Conservation (phyloP, 2,329 filamentous ascomycete genomes). For the Exophiala aquamarina region DNA sequence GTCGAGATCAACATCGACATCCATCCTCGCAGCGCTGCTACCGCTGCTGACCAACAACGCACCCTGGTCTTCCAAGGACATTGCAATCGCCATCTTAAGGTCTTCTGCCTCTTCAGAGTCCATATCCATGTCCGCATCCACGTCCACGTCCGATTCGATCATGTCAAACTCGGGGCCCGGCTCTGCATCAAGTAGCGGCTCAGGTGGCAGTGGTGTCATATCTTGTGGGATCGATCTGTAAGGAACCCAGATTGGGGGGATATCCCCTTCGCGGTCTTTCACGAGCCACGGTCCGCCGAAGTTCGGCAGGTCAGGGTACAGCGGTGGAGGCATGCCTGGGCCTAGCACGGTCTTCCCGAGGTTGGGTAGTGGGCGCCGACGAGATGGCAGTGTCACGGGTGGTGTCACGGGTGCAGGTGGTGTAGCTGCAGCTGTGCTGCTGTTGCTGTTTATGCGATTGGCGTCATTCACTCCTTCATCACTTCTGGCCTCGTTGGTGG, state of each 20-base stretch:
- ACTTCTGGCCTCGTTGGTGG: not conserved
- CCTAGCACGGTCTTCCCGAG: too few relatives aligned
- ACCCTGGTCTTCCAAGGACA: slow-evolving; percentile 30
- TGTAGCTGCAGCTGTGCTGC: too few relatives aligned
- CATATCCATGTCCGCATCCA: not conserved
- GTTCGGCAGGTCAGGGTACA: too few relatives aligned
- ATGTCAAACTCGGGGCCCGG: not conserved
- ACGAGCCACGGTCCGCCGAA: too few relatives aligned
- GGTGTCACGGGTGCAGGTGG: too few relatives aligned
- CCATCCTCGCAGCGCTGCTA: not conserved
- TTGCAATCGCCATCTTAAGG: slow-evolving; percentile 32
- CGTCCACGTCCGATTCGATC: not conserved
- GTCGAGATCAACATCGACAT: not conserved
- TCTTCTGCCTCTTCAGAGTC: slow-evolving; percentile 34
- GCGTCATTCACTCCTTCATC: too few relatives aligned
- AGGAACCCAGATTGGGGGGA: too few relatives aligned
- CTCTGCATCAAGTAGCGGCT: not conserved
- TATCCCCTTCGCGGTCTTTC: too few relatives aligned
- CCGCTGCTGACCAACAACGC: not conserved
- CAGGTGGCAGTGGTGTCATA: not conserved
- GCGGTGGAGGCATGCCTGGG: too few relatives aligned
- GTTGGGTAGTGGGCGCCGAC: too few relatives aligned
- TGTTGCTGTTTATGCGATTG: too few relatives aligned
- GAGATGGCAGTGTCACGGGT: too few relatives aligned
- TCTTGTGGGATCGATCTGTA: not conserved